Percentiles rank a stretch among this genome's conserved stretches.
These are phyloP conservation scores for Zasmidium cellare DNA, from an alignment of 2,329 filamentous ascomycete species.

Conservation along the genomic window DNA sequence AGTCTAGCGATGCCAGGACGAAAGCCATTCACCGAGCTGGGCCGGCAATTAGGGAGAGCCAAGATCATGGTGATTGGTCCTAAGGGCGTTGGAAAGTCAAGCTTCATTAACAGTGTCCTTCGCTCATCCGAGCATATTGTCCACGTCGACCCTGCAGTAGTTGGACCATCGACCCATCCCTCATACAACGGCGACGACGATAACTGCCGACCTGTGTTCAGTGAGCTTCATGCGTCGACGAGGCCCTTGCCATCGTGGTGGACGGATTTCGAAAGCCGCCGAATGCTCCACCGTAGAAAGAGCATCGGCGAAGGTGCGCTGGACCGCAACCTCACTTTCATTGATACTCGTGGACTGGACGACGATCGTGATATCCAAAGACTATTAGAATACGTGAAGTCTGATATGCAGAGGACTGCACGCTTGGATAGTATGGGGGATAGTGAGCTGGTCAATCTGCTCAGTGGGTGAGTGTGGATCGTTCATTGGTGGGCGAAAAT, in stretches of 20 bases:
- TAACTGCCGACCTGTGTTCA: slow-evolving; percentile 26
- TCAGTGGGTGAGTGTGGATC: slow-evolving; percentile 59
- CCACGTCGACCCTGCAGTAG: slow-evolving; percentile 66
- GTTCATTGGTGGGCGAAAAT: neutral
- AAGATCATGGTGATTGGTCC: slow-evolving; percentile 86
- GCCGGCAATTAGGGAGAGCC: slow-evolving; percentile 78
- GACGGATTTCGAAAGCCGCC: slow-evolving; percentile 72
- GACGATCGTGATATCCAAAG: slow-evolving; percentile 49
- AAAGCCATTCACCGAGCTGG: slow-evolving; percentile 83
- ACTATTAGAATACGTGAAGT: slow-evolving; percentile 64
- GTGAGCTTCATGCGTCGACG: slow-evolving; percentile 48
- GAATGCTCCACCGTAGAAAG: slow-evolving; percentile 50
- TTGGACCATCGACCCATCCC: slow-evolving; percentile 36
- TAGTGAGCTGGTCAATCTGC: slow-evolving; percentile 70
- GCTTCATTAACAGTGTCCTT: slow-evolving; percentile 82
- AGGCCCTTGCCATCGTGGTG: slow-evolving; percentile 82
- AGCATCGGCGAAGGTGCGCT: slow-evolving; percentile 75
- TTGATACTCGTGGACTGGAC: slow-evolving; percentile 74
- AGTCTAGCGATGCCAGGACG: slow-evolving; percentile 88
- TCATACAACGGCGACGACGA: slow-evolving; percentile 17
- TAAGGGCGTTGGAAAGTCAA: slow-evolving; percentile 81
- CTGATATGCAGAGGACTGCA: slow-evolving; percentile 64
- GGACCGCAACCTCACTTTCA: slow-evolving; percentile 90
- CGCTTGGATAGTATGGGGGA: slow-evolving; percentile 65
- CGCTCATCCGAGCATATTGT: slow-evolving; percentile 89